Evolutionary conservation across 345 rosid genomes (phyloP).

Genomic region (Eucalyptus regnans): DNA sequence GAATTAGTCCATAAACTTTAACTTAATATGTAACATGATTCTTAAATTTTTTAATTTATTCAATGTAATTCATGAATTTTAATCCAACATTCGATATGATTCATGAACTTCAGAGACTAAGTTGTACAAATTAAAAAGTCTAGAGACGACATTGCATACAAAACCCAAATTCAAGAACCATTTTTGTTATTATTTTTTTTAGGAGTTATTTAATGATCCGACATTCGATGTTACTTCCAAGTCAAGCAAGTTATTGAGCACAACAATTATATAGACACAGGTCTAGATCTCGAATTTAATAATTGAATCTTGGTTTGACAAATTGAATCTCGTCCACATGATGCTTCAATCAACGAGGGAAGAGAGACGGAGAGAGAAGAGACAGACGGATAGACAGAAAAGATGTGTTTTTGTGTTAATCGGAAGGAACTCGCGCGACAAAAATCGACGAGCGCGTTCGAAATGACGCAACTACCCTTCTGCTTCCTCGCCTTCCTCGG

Average conservation of each 20-base stretch:
- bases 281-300: neutral
- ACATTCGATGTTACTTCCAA: neutral
- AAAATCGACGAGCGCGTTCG: neutral
- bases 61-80: accelerated
- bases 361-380: too few species aligned
- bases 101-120: accelerated
- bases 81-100: accelerated
- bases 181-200: accelerated
- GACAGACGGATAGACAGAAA: neutral
- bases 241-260: neutral
- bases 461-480: neutral
- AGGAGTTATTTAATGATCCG: neutral
- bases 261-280: accelerated
- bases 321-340: neutral
- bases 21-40: accelerated
- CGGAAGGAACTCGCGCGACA: neutral
- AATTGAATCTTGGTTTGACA: neutral
- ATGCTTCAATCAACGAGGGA: neutral
- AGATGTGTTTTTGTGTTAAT: neutral
- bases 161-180: accelerated
- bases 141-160: accelerated
- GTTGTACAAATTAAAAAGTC: accelerated
- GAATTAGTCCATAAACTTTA: accelerated
- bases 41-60: accelerated
- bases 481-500: neutral